Evolutionary conservation across 768 basidiomycete species (phyloP), one percentile per base, ranked within the genome.

Genomic region (Leucocoprinus leucothites): DNA sequence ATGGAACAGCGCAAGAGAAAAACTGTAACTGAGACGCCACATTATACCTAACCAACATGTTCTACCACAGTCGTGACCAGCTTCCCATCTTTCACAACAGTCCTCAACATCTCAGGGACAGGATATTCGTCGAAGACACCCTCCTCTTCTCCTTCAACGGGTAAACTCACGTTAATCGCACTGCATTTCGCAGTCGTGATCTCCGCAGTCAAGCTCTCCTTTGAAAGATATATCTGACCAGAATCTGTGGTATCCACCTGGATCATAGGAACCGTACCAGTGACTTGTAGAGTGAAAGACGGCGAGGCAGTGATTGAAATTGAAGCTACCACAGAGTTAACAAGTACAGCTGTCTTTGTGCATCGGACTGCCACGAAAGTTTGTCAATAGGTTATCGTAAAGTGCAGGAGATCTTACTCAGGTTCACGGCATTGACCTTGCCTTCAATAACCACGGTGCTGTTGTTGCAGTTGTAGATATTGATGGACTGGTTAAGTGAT

Each of bases 111-210:
- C 73, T 99, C 97, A 0, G 97, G 96, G 18, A 99, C 75, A 0
- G 96, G 80, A 59, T 86, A 85, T 69, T 99, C 97, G 58, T 82
- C 82, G 63, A 94, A 98, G 43, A 95, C 77, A 5, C 94, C 96
- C 9, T 96, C 93, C 67, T 97, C 94, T 60, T 94, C 93, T 16
- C 85, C 91, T 60, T 85, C 85, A 1, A 88, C 84, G 0, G 94
- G 94, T 19, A 98, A 65, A 61, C 83, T 91, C 60, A 99, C 77
- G 71, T 98, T 99, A 70, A 99, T 89, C 28, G 85, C 79, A 64
- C 90, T 93, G 70, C 92, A 95, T 71, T 98, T 98, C 48, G 93
- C 88, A 0, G 94, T 96, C 25, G 91, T 91, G 63, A 99, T 89
- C 72, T 98, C 94, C 9, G 84, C 80, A 24, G 52, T 61, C 48